Evolutionary conservation across 805 yeast genomes (phyloP).

Genomic region (Candida morakotiae): DNA sequence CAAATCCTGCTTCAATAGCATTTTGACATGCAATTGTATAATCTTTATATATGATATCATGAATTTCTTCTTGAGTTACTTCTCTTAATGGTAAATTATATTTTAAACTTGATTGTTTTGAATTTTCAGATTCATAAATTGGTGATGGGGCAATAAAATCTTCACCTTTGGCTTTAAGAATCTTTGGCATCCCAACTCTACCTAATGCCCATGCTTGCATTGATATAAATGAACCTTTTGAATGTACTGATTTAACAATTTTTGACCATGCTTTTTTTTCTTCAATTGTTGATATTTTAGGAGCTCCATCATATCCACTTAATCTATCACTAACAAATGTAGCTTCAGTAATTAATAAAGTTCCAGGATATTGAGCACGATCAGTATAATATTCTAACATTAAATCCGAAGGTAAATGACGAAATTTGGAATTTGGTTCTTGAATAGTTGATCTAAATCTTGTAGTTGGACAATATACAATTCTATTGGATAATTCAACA

Average conservation of each 20-base stretch:
- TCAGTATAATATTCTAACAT: constrained; percentile 24
- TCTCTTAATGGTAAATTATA: constrained; percentile 16
- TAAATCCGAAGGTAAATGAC: constrained; percentile 25
- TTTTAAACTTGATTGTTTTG: constrained; percentile 10
- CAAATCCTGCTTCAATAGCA: constrained; percentile 33
- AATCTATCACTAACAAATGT: constrained; percentile 25
- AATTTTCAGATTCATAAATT: constrained; percentile 12
- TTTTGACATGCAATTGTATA: constrained; percentile 25
- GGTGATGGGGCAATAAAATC: constrained; percentile 16
- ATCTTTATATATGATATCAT: constrained; percentile 14
- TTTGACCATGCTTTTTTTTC: constrained; percentile 51
- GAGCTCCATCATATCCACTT: constrained; percentile 41
- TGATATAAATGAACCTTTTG: constrained; percentile 36
- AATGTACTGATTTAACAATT: constrained; percentile 43
- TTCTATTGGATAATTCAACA: constrained; percentile 15
- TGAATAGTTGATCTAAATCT: constrained; percentile 17
- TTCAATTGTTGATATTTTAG: constrained; percentile 46
- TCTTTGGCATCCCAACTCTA: constrained; percentile 27
- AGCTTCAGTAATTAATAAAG: constrained; percentile 30
- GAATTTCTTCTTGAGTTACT: constrained; percentile 19
- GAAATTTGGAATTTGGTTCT: background rate
- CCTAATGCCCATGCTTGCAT: constrained; percentile 56
- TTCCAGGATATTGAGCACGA: constrained; percentile 27
- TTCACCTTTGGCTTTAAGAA: constrained; percentile 19
- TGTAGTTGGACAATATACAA: constrained; percentile 24